Conservation (phyloP, 805 yeast species). For the Candida multigemmis region DNA sequence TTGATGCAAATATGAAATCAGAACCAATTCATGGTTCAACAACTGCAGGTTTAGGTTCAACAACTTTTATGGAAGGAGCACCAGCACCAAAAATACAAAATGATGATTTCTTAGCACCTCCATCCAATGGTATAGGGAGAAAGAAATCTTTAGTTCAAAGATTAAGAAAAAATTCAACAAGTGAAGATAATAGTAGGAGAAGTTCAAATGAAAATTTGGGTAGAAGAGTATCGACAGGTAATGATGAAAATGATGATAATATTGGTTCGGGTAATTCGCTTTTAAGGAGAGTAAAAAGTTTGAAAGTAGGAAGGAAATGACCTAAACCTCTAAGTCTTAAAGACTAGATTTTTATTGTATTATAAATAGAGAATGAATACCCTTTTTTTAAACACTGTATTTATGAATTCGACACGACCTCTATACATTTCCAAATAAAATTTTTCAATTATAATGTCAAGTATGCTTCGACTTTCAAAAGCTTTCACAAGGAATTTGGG, state of each 20-base stretch:
- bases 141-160: conserved; percentile 79
- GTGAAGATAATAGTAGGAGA: conserved; percentile 24
- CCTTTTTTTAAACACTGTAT: no score
- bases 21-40: conserved; percentile 77
- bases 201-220: conserved; percentile 15
- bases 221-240: conserved; percentile 8
- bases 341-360: no score
- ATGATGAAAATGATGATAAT: conserved; percentile 5
- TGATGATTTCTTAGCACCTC: conserved; percentile 15
- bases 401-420: no score
- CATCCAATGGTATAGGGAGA: conserved; percentile 49
- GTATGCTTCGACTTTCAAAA: no score
- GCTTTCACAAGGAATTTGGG: no score
- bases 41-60: conserved; percentile 82
- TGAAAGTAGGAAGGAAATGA: conserved; percentile 78
- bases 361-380: no score
- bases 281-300: conserved; percentile 79
- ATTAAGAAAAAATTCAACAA: conserved; percentile 33
- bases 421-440: no score
- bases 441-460: not conserved
- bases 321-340: no score
- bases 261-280: conserved; percentile 41
- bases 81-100: conserved; percentile 61
- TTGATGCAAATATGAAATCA: conserved; percentile 64
- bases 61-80: conserved; percentile 92